Evolutionary conservation across 805 yeast genomes (phyloP), one percentile per base, ranked within the genome.

Genomic region (Candida maris): DNA sequence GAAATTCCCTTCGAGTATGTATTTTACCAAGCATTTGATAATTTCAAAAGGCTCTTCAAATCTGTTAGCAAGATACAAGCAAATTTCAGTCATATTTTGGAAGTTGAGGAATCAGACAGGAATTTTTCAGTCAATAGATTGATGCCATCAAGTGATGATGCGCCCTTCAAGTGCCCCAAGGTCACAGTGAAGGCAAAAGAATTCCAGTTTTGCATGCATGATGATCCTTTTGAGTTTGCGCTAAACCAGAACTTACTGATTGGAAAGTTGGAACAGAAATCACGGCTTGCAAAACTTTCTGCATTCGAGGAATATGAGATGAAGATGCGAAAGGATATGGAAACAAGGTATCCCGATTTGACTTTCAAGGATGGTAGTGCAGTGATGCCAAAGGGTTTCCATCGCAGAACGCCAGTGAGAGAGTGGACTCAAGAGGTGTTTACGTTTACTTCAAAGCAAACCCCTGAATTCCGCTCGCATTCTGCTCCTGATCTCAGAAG

Each of bases 141-240:
- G 8, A 41, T 45, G 44, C 64, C 64, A 13, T 42, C 69, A 31
- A 45, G 59, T 2, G 62, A 55, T 13, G 63, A 61, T n/a, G 57
- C 64, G 0, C 70, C 75, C 0, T 44, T 65, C 4, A 42, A 62
- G 13, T 64, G 91, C 6, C 89, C 89, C 10, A 64, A 61, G 15
- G 61, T 86, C 2, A 69, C 72, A 16, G 46, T 88, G 24, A 70
- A 64, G 27, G 67, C 94, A 0, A 66, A 66, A 5, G 65, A 74
- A 27, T 67, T 85, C 44, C 66, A 81, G 4, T 62, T 88, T 25
- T 70, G 81, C 17, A 68, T 88, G 44, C 95, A 85, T 38, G 95
- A 85, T 57, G 97, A 91, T 59, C 91, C 95, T 6, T 88, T 89
- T 56, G 97, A 91, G 58, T 67, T 79, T 6, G 80, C 85, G 48